A percentile compares a stretch with the other conserved stretches of the same genome.
These are phyloP conservation scores for Ceratobasidium sp. DNA, from an alignment of 1,284 basidiomycete species.

Conservation along the genomic window DNA sequence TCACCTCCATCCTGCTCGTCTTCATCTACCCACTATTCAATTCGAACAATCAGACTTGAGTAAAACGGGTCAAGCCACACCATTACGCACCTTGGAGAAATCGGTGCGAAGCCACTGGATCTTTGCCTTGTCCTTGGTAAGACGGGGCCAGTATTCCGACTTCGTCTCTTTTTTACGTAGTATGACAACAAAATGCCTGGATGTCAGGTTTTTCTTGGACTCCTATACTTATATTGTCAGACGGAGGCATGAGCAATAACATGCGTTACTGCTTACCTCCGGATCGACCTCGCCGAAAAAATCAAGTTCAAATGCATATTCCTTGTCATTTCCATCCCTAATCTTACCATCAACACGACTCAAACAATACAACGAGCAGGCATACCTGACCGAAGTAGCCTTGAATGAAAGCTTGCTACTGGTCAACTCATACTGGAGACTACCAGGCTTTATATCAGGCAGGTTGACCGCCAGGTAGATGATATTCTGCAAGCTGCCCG, in stretches of 20 bases:
- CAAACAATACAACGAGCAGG: neutral
- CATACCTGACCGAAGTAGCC: constrained; percentile 69
- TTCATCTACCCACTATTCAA: constrained; percentile 83
- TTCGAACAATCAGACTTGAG: constrained; percentile 42
- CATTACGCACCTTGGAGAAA: constrained; percentile 71
- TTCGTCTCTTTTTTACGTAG: constrained; percentile 83
- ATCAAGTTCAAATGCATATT: constrained; percentile 78
- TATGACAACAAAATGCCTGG: constrained; percentile 71
- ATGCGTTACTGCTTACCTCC: constrained; percentile 64
- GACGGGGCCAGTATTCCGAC: constrained; percentile 87
- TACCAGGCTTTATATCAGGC: constrained; percentile 75
- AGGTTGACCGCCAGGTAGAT: constrained; percentile 86
- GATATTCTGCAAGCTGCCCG: constrained; percentile 68
- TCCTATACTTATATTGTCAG: constrained; percentile 58
- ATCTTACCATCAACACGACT: constrained; percentile 56
- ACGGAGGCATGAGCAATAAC: neutral
- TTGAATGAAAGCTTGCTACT: constrained; percentile 73
- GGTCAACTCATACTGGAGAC: constrained; percentile 72
- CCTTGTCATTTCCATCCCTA: constrained; percentile 50
- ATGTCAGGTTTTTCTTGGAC: constrained; percentile 70
- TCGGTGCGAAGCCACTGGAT: constrained; percentile 88
- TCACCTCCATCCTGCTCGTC: constrained; percentile 91
- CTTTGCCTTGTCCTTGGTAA: constrained; percentile 87
- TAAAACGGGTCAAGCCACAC: neutral
- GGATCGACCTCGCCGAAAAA: constrained; percentile 78